These are phyloP conservation scores for Leccinum disarticulatum DNA, from an alignment of 768 basidiomycete genomes.

Conservation along the genomic window DNA sequence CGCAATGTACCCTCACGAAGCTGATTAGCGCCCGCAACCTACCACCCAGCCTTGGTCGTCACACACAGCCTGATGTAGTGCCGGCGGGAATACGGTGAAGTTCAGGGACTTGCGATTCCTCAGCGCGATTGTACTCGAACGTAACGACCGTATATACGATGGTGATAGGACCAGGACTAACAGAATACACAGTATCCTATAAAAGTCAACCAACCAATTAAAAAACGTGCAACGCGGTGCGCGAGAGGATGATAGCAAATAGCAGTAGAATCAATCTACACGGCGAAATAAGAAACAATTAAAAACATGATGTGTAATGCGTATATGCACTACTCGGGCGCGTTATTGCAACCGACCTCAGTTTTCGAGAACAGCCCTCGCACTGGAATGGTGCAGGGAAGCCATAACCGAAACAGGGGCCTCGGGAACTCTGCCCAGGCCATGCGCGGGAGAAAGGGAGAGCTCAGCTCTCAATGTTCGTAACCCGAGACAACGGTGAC, in stretches of 20 bases:
- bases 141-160: background rate
- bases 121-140: background rate
- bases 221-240: background rate
- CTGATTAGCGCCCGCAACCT: background rate
- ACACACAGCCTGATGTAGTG: background rate
- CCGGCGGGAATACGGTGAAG: no score
- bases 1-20: no score
- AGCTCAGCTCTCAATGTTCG: conserved; percentile 23
- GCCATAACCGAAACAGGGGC: background rate
- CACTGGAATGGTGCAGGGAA: background rate
- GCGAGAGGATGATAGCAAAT: background rate
- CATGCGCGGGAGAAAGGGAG: background rate
- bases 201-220: background rate
- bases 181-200: background rate
- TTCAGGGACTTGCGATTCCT: background rate
- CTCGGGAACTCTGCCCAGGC: background rate
- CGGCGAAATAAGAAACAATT: background rate
- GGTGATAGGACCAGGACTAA: background rate
- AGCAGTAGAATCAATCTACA: background rate
- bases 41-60: background rate
- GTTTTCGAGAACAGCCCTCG: background rate
- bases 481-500: conserved; percentile 28
- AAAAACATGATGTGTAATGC: background rate
- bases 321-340: background rate
- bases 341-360: background rate